Conservation (phyloP, 2,329 filamentous ascomycete species). For the Diaporthe sp. region DNA sequence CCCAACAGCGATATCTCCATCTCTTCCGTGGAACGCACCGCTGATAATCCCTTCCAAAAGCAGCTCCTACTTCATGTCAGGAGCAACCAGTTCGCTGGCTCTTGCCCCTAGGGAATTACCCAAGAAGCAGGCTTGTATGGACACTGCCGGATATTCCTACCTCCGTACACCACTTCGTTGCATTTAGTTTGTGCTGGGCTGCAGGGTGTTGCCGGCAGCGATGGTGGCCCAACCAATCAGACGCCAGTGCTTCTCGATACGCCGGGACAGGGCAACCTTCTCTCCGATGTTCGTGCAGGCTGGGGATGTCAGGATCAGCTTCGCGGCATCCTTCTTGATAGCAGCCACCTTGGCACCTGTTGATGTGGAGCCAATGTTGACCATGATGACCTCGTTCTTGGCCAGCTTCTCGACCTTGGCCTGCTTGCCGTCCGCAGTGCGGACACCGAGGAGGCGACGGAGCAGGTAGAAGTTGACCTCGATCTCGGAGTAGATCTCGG, state of each 20-base stretch:
- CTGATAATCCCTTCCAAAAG: not conserved
- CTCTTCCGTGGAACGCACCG: not conserved
- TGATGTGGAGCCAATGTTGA: conserved; percentile 98
- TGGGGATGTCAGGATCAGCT: conserved; percentile 91
- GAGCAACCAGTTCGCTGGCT: not conserved
- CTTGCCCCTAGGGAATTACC: not conserved
- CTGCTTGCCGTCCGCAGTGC: conserved; percentile 98
- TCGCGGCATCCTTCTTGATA: conserved; percentile 97
- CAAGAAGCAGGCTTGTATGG: not conserved
- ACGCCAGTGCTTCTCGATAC: conserved; percentile 99
- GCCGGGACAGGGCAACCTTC: conserved; percentile 95
- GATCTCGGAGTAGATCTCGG: conserved; percentile 97
- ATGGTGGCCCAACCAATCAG: conserved; percentile 92
- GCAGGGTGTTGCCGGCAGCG: conserved; percentile 60
- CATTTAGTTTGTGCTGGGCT: conserved; percentile 45
- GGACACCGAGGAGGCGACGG: conserved; percentile 92
- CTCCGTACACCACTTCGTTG: not conserved
- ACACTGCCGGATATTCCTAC: not conserved
- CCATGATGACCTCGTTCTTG: conserved; percentile 99
- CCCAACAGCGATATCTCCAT: not conserved
- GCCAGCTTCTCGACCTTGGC: conserved; percentile 98
- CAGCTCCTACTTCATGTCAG: not conserved
- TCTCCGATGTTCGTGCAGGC: conserved; percentile 98
- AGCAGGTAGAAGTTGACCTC: conserved; percentile 99
- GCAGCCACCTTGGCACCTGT: conserved; percentile 97